Evolutionary conservation across 2,329 filamentous ascomycete species (phyloP), one percentile per base, ranked within the genome.

Genomic region (Ascosphaera aggregata): DNA sequence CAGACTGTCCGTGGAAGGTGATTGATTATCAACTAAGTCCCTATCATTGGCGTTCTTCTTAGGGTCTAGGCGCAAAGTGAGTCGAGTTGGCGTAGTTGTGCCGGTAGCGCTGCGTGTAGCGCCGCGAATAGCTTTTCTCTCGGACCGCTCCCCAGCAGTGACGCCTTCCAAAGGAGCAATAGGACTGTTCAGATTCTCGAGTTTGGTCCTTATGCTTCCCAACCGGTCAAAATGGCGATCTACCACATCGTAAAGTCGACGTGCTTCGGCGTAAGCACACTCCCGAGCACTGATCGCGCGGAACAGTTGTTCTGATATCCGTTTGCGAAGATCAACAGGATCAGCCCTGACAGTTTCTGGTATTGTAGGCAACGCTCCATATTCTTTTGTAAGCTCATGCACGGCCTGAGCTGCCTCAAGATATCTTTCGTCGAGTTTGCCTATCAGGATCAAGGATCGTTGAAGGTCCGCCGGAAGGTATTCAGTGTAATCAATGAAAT

Each of bases 401-500:
- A 64, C 52, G 16, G 48, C 42, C 36, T 58, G 54, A 22, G 60
- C 48, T 35, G 57, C 55, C 36, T 56, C 51, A 7, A 61, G 44
- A 42, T 63, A 63, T 34, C 55, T 56, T 43, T 62, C 54, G 42
- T 63, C 61, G 39, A 64, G 53, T 41, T 58, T 57, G 44, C 63
- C 61, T 48, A 76, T 73, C 41, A 76, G 60, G 39, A 66, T 71
- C 40, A 76, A 57, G 44, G 71, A 74, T 48, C 72, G 71, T 42
- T 67, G 63, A 18, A 76, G 59, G 51, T 76, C 71, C 8, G 71
- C 69, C 24, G 72, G 72, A 41, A 74, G 72, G 60, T 73, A 74
- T 55, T 76, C 72, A 44, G 72, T 76, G 55, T 76, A 76, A 53
- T 75, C 71, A 42, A 75, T 67, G 53, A 72, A 76, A 53, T 76